A percentile compares a stretch with the other conserved stretches of the same genome.
phyloP scores from a whole-genome alignment of 73 alveolate genomes.

The Tetrahymena elliotti region DNA sequence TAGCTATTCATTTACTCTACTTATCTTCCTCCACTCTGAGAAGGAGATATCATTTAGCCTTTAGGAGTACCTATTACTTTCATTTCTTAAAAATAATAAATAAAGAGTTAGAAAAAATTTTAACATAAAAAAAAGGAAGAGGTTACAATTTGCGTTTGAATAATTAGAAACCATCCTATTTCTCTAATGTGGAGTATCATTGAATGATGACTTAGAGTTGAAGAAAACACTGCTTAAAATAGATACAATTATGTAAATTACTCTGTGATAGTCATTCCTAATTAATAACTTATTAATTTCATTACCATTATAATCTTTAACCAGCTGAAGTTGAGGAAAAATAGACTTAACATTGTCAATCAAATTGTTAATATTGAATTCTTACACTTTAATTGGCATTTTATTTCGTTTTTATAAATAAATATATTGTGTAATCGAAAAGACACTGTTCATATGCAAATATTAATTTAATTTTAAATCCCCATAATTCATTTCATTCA shows the following conservation, averaged over 20 bases:
- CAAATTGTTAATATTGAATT: neutral
- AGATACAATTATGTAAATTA: neutral
- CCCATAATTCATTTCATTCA: neutral
- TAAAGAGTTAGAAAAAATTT: neutral
- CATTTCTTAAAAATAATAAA: neutral
- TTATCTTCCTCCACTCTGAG: neutral
- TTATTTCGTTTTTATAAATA: neutral
- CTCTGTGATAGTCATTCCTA: neutral
- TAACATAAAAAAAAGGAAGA: neutral
- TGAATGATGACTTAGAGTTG: neutral
- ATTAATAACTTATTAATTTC: neutral
- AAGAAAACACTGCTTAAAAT: neutral
- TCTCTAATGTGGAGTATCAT: neutral
- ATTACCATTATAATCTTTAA: neutral
- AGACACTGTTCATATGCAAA: neutral
- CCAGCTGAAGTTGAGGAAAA: neutral
- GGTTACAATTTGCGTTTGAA: neutral
- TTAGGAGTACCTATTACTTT: neutral
- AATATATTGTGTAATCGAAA: neutral
- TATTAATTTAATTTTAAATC: neutral
- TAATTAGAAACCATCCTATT: neutral
- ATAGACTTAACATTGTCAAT: neutral
- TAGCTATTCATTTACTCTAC: neutral
- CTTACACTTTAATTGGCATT: neutral
- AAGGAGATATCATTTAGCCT: neutral